Evolutionary conservation across 1,284 basidiomycete species (phyloP).

Genomic region (Meira miltonrushii): DNA sequence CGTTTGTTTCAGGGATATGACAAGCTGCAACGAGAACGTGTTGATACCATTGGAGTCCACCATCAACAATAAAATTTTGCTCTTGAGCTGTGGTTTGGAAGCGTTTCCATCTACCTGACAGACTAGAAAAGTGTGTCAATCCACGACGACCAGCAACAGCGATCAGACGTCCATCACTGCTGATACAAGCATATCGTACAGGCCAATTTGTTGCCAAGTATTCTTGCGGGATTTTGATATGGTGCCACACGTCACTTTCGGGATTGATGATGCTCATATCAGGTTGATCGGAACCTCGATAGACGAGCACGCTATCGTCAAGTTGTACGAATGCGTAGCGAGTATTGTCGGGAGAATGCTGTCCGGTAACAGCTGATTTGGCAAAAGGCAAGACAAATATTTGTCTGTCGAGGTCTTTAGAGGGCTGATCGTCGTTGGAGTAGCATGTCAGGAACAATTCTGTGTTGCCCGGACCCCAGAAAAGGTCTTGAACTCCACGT

Average conservation of each 20-base stretch:
- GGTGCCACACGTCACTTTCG: conserved; percentile 74
- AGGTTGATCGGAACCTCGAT: conserved; percentile 91
- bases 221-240: conserved; percentile 65
- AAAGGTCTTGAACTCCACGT: conserved; percentile 61
- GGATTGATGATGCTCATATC: conserved; percentile 98
- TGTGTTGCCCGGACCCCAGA: conserved; percentile 43
- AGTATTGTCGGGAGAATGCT: conserved; percentile 88
- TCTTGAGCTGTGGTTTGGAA: conserved; percentile 83
- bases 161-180: conserved; percentile 81
- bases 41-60: conserved; percentile 93
- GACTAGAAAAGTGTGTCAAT: conserved; percentile 85
- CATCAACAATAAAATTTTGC: conserved; percentile 77
- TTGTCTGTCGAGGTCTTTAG: conserved; percentile 55
- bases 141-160: conserved; percentile 89
- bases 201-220: conserved; percentile 94
- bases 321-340: conserved; percentile 90
- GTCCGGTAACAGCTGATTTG: conserved; percentile 84
- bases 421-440: background rate
- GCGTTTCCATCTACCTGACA: conserved; percentile 90
- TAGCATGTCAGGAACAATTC: conserved; percentile 30
- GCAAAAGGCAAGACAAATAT: conserved; percentile 85
- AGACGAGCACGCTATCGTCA: conserved; percentile 90
- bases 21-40: conserved; percentile 85
- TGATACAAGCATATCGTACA: conserved; percentile 84
- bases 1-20: conserved; percentile 50